Evolutionary conservation across 2,329 filamentous ascomycete species (phyloP).

Genomic region (Phaeosphaeriaceae sp.): DNA sequence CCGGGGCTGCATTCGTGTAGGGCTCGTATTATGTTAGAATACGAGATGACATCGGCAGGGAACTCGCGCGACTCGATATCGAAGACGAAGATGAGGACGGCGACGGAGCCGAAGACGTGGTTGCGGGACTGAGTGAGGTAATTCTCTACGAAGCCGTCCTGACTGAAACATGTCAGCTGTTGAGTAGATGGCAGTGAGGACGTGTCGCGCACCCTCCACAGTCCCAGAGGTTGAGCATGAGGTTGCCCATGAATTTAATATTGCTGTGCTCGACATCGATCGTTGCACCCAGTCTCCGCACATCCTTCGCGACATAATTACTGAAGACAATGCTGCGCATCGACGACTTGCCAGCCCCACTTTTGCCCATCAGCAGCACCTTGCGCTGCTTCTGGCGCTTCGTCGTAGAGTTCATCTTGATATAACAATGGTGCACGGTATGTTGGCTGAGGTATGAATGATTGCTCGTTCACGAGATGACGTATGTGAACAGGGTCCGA

Average conservation of each 20-base stretch:
- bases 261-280: conserved; percentile 99
- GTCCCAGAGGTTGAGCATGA: conserved; percentile 98
- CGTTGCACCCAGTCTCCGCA: conserved; percentile 88
- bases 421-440: neutral
- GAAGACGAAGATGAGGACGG: conserved; percentile 98
- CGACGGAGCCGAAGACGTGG: conserved; percentile 96
- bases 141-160: conserved; percentile 98
- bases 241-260: conserved; percentile 97
- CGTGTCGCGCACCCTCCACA: conserved; percentile 76
- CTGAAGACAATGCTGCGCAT: conserved; percentile 99
- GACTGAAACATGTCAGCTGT: conserved; percentile 59
- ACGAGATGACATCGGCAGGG: conserved; percentile 90
- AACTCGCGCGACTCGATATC: conserved; percentile 97
- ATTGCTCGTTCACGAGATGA: conserved; percentile 9
- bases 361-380: conserved; percentile 78
- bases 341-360: conserved; percentile 94
- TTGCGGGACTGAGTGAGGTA: conserved; percentile 94
- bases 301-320: conserved; percentile 97
- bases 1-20: conserved; percentile 82
- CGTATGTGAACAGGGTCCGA: conserved; percentile 22
- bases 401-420: conserved; percentile 44
- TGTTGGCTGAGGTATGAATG: neutral
- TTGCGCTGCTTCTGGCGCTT: conserved; percentile 63
- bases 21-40: conserved; percentile 87
- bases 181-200: neutral